Evolutionary conservation across 257 asterid species (phyloP), one percentile per base, ranked within the genome.

Genomic region (Plantago major): DNA sequence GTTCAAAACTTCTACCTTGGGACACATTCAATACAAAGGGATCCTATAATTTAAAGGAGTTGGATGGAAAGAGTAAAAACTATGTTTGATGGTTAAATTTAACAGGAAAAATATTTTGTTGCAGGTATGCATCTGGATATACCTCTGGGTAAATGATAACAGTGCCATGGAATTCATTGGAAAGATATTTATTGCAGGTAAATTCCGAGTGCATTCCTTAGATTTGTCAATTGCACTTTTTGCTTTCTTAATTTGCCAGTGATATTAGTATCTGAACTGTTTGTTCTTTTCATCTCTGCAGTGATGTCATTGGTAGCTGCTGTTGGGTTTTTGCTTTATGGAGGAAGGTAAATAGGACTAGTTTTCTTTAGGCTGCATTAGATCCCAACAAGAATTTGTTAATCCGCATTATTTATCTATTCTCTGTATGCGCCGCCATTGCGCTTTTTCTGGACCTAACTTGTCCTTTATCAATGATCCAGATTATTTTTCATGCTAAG

Each of bases 221-320:
- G 40, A 46, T 58, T 54, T 44, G 44, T 46, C 40, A 47, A 63
- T 55, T 67, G 50, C 56, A 65, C 55, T 16, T 42, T 58, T 56
- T 56, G 54, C 30, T 74, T 70, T 58, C 63, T 59, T 64, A 37
- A 67, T 45, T 47, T 58, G 15, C 45, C 37, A 13, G 57, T 5
- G 13, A 40, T 69, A 58, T 43, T 40, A 44, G 13, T 67, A 18
- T 42, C 62, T 17, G 50, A 62, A 52, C 60, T 66, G 46, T 58
- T 60, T 71, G 71, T 64, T 58, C 22, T 68, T 79, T 74, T 69
- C 47, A 52, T 72, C 63, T 79, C 57, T 76, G 81, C 95, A 89
- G 99, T 78, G 78, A 90, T 92, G 38, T 86, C 99, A 42, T 64
- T 86, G 69, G 67, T 79, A 28, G 99, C 99, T 62, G 99, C 99